A percentile compares a stretch with the other conserved stretches of the same genome.
Conservation (phyloP, 306 rosid species). For the Myrica gale region DNA sequence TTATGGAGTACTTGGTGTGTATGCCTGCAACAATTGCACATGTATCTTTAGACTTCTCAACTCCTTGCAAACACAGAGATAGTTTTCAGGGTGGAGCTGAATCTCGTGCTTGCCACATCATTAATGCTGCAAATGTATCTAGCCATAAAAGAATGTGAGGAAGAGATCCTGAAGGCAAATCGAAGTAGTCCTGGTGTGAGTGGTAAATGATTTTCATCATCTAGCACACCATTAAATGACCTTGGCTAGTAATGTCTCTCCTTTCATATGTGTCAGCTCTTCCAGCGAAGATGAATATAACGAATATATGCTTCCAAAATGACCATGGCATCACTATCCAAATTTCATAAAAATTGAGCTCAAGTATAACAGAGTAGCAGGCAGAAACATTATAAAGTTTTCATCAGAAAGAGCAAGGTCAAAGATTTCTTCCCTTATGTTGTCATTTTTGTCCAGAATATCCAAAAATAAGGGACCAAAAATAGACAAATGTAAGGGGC, state of each 20-base stretch:
- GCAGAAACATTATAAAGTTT: constrained; percentile 68
- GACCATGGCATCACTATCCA: constrained; percentile 37
- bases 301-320: constrained; percentile 40
- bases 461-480: constrained; percentile 65
- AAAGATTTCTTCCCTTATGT: constrained; percentile 28
- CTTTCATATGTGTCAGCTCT: background rate
- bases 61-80: constrained; percentile 48
- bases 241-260: constrained; percentile 44
- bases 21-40: constrained; percentile 44
- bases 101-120: constrained; percentile 57
- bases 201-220: constrained; percentile 25
- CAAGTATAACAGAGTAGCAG: constrained; percentile 60
- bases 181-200: constrained; percentile 21
- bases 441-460: constrained; percentile 38
- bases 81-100: constrained; percentile 51
- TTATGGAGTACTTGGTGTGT: constrained; percentile 69
- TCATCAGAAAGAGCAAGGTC: constrained; percentile 51
- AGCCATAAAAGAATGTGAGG: constrained; percentile 26
- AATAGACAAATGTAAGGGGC: constrained; percentile 63
- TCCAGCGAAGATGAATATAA: constrained; percentile 39
- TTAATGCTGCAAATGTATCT: constrained; percentile 43
- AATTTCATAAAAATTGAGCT: constrained; percentile 45
- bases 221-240: constrained; percentile 43
- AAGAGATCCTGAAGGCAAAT: constrained; percentile 24
- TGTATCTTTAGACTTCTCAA: constrained; percentile 53